Evolutionary conservation across 2,329 filamentous ascomycete genomes (phyloP).

Genomic region (Talaromyces verruculosus): DNA sequence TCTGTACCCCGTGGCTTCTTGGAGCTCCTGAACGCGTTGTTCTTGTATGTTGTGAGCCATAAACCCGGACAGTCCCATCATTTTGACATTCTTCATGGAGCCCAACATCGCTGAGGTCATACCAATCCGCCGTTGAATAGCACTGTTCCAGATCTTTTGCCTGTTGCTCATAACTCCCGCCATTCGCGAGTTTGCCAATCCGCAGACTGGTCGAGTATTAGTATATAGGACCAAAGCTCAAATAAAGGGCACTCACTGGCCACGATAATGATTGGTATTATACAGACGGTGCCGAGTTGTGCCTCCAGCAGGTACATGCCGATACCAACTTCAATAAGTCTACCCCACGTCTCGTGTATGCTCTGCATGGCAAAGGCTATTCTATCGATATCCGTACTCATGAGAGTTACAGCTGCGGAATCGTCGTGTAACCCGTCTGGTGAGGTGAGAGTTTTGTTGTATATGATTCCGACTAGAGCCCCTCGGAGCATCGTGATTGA

Average conservation of each 20-base stretch:
- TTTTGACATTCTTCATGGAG: conserved; percentile 44
- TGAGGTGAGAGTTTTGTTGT: conserved; percentile 1
- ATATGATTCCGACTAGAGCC: conserved; percentile 1
- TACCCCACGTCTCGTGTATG: conserved; percentile 49
- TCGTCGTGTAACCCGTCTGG: conserved; percentile 24
- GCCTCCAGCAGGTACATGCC: conserved; percentile 4
- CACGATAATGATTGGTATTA: neutral
- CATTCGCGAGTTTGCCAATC: neutral
- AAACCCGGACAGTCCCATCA: conserved; percentile 33
- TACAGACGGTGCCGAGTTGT: neutral
- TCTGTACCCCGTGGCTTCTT: neutral
- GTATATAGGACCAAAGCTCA: conserved; percentile 27
- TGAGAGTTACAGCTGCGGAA: conserved; percentile 45
- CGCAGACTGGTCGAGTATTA: conserved; percentile 12
- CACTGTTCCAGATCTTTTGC: conserved; percentile 37
- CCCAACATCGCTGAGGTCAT: conserved; percentile 41
- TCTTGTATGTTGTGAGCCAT: neutral
- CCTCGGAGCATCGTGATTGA: conserved; percentile 7
- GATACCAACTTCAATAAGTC: conserved; percentile 45
- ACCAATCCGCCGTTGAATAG: conserved; percentile 43
- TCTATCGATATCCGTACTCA: conserved; percentile 49
- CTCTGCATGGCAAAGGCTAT: conserved; percentile 43
- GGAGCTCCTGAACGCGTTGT: neutral
- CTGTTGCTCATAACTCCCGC: neutral
- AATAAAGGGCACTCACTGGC: neutral